phyloP scores from a whole-genome alignment of 2,329 filamentous ascomycete species.

The Ophiobolus disseminans region DNA sequence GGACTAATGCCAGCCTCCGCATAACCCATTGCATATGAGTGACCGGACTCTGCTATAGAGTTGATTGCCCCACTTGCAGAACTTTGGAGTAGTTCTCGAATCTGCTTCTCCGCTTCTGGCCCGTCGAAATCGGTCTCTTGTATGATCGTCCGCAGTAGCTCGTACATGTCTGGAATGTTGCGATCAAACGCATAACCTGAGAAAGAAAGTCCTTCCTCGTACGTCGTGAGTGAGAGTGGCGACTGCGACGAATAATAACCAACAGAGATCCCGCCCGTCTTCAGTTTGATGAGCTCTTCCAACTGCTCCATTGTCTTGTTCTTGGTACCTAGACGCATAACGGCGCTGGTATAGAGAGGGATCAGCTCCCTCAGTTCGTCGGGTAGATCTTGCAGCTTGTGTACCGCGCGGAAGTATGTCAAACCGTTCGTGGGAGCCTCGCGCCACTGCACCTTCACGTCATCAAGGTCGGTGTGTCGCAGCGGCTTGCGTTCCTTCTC shows the following conservation, averaged over 20 bases:
- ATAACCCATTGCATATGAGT: constrained; percentile 82
- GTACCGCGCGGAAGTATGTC: constrained; percentile 93
- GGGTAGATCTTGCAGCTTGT: constrained; percentile 78
- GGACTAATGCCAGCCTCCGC: constrained; percentile 81
- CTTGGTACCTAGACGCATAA: constrained; percentile 92
- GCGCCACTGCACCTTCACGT: constrained; percentile 82
- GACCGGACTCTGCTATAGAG: constrained; percentile 87
- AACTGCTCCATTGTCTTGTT: constrained; percentile 90
- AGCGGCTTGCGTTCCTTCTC: constrained; percentile 76
- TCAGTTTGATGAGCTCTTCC: constrained; percentile 94
- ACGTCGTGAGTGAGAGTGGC: constrained; percentile 72
- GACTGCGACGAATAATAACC: constrained; percentile 84
- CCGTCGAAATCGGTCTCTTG: constrained; percentile 90
- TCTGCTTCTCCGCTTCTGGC: constrained; percentile 78
- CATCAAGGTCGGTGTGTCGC: constrained; percentile 63
- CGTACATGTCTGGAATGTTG: constrained; percentile 90
- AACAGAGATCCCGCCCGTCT: constrained; percentile 88
- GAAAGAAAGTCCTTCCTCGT: constrained; percentile 82
- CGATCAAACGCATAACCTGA: constrained; percentile 87
- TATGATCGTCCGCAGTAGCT: constrained; percentile 80
- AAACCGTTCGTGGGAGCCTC: constrained; percentile 94
- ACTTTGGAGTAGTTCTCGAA: constrained; percentile 84
- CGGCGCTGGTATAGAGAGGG: constrained; percentile 87
- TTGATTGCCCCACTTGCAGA: constrained; percentile 90
- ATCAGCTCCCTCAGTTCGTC: constrained; percentile 84